Base-by-base conservation (phyloP, 1,284 basidiomycete genomes). In the Fereydounia khargensis region DNA sequence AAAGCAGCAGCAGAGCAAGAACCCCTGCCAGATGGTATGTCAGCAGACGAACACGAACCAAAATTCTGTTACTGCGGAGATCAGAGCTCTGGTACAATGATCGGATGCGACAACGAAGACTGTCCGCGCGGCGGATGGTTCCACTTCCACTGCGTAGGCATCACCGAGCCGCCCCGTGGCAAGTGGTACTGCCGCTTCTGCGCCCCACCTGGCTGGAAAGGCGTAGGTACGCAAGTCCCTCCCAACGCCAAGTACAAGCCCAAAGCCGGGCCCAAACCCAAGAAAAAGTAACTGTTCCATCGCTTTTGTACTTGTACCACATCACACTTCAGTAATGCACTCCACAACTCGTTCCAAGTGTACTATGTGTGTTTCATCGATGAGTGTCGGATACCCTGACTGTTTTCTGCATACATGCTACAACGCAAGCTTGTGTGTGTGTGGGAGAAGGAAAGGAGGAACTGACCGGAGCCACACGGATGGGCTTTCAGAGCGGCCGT, bases 11-110 rank as follows among this genome's bases (percentile, higher is more conserved):
- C n/a, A n/a, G n/a, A n/a, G n/a, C n/a, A n/a, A n/a, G n/a, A n/a
- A n/a, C n/a, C n/a, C n/a, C n/a, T n/a, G n/a, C n/a, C n/a, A n/a
- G n/a, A n/a, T 8, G 61, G 65, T 18, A 67, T 73, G 57, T 67
- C 73, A 6, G 57, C 71, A 25, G 65, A 64, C 38, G 78, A 78
- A 1, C 79, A 79, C 54, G 80, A 81, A 60, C 80, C 79, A 23
- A 74, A 70, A 20, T 81, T 80, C 62, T 81, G 80, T 62, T 80
- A 79, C 65, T 81, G 80, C 64, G 65, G 79, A 38, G 68, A 78
- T 31, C 78, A 80, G 17, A 79, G 78, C 2, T 79, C 75, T 36
- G 80, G 79, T 35, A 63, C 79, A 40, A 70, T 67, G 73, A 64
- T 75, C 25, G 65, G 50, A 9, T 62, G 62, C 44, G 73, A 81